A percentile compares a stretch with the other conserved stretches of the same genome.
phyloP scores from a whole-genome alignment of 208 protist species.

The Acanthamoeba sp. region DNA sequence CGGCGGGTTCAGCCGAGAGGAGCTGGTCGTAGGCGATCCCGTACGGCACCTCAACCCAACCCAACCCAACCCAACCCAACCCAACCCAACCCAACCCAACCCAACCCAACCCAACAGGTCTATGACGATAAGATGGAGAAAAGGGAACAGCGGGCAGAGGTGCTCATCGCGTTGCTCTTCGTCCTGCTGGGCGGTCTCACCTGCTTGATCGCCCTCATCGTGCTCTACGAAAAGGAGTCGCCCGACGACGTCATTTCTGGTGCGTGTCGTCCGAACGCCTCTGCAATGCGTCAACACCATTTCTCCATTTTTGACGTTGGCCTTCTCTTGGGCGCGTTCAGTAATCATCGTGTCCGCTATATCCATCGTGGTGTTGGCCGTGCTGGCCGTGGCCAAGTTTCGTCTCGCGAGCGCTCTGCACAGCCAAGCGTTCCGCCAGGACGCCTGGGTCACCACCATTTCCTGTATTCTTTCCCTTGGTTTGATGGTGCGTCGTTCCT shows the following conservation, averaged over 20 bases:
- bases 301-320: not conserved
- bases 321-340: not conserved
- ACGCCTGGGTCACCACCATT: slow-evolving; percentile 56
- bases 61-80: not conserved
- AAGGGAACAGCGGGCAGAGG: slow-evolving; percentile 35
- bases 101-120: not conserved
- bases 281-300: not conserved
- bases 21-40: slow-evolving; percentile 18
- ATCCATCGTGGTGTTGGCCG: slow-evolving; percentile 30
- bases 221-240: slow-evolving; percentile 58
- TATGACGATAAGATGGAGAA: slow-evolving; percentile 34
- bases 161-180: slow-evolving; percentile 36
- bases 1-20: not conserved
- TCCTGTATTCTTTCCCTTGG: slow-evolving; percentile 37
- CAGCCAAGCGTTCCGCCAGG: slow-evolving; percentile 35
- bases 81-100: not conserved
- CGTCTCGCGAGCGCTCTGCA: not conserved
- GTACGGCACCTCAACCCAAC: not conserved
- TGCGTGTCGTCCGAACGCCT: not conserved
- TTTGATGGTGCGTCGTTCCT: not conserved
- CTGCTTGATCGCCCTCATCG: slow-evolving; percentile 29
- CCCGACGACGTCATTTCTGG: slow-evolving; percentile 42
- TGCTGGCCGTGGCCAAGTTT: slow-evolving; percentile 58
- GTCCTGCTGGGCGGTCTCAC: slow-evolving; percentile 44
- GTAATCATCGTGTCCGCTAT: slow-evolving; percentile 16